Conservation (phyloP, 192 early-diverging fungal genomes). For the Coemansia sp. region DNA sequence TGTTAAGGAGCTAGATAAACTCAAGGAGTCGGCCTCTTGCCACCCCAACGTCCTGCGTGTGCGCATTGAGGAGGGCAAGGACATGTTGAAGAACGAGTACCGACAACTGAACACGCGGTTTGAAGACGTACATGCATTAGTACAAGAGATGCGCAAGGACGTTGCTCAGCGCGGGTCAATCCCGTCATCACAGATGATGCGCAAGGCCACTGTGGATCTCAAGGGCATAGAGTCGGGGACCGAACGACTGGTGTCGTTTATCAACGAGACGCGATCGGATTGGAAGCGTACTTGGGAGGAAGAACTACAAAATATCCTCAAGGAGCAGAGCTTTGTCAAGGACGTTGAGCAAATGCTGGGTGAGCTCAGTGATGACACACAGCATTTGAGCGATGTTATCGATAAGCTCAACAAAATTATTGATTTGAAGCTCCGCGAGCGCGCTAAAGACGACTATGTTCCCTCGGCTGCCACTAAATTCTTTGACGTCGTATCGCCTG, state of each 20-base stretch:
- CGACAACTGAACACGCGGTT: conserved; percentile 59
- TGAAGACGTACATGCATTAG: conserved; percentile 69
- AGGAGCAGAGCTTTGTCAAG: conserved; percentile 80
- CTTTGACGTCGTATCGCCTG: conserved; percentile 60
- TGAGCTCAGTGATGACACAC: conserved; percentile 69
- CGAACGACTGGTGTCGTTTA: conserved; percentile 60
- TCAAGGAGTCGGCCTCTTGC: conserved; percentile 43
- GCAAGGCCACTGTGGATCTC: conserved; percentile 61
- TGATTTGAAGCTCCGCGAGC: conserved; percentile 57
- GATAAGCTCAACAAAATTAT: conserved; percentile 68
- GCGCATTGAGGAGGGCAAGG: conserved; percentile 65
- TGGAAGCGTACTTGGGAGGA: conserved; percentile 88
- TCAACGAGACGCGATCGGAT: conserved; percentile 65
- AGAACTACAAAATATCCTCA: conserved; percentile 79
- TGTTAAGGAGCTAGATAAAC: conserved; percentile 43
- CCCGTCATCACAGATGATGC: conserved; percentile 62
- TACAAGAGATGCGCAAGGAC: conserved; percentile 77
- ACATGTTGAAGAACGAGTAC: conserved; percentile 51
- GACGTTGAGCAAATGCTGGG: conserved; percentile 75
- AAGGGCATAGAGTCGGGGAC: conserved; percentile 59
- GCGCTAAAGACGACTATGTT: conserved; percentile 43
- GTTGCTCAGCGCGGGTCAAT: conserved; percentile 69
- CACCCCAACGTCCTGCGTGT: conserved; percentile 46
- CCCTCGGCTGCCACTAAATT: conserved; percentile 37
- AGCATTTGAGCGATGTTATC: conserved; percentile 63